phyloP scores from a whole-genome alignment of 2,329 filamentous ascomycete genomes.

The Fusarium torulosum region DNA sequence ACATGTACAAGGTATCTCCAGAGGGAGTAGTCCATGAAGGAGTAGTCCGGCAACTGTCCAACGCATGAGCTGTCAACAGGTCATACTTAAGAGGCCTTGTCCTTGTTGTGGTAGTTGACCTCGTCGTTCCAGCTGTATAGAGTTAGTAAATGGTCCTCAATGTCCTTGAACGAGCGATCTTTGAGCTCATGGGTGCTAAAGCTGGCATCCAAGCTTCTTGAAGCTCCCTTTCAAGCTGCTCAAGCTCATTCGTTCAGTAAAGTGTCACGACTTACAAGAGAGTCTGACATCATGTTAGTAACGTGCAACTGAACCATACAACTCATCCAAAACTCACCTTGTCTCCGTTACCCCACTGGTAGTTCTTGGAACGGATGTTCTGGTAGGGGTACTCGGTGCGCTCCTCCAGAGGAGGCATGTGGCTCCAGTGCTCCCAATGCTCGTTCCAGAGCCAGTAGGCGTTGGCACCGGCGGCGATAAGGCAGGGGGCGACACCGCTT shows the following conservation, averaged over 20 bases:
- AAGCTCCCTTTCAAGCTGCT: constrained; percentile 14
- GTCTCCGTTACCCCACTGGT: constrained; percentile 93
- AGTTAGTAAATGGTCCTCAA: constrained; percentile 35
- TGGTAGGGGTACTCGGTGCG: constrained; percentile 94
- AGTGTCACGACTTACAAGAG: constrained; percentile 56
- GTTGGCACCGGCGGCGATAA: constrained; percentile 81
- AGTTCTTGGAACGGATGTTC: constrained; percentile 98
- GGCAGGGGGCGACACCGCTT: constrained; percentile 80
- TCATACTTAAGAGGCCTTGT: constrained; percentile 70
- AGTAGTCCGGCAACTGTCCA: constrained; percentile 49
- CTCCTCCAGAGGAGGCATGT: constrained; percentile 90
- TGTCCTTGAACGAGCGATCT: neutral
- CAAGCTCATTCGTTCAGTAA: neutral
- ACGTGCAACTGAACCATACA: neutral
- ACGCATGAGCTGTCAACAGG: constrained; percentile 29
- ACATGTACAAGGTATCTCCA: constrained; percentile 51
- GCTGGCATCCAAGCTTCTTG: constrained; percentile 16
- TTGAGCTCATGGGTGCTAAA: neutral
- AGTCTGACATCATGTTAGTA: constrained; percentile 62
- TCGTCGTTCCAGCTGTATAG: constrained; percentile 85
- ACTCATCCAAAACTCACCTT: constrained; percentile 70
- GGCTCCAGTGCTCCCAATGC: constrained; percentile 96
- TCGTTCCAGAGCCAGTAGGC: constrained; percentile 92
- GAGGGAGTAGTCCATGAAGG: constrained; percentile 44
- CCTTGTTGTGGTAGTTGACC: constrained; percentile 98